phyloP scores from a whole-genome alignment of 345 rosid genomes.

The Eucalyptus globulus region DNA sequence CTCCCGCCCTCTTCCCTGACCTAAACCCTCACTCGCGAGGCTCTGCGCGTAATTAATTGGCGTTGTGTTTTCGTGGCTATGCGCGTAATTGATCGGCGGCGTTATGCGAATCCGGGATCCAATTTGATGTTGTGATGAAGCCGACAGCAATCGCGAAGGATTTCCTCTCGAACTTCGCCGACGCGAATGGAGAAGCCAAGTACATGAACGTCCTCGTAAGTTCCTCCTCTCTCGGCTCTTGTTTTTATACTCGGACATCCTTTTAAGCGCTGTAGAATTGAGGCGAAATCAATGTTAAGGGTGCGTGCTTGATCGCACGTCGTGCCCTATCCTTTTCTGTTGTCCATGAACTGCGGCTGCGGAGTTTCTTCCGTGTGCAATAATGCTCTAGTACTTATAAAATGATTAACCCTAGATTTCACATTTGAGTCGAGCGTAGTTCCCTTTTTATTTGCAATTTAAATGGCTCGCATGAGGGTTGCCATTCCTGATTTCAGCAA shows the following conservation, averaged over 20 bases:
- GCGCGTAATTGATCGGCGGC: too few species aligned
- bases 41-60: too few species aligned
- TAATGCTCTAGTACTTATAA: neutral
- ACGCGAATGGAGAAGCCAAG: conserved; percentile 60
- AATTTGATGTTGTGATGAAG: neutral
- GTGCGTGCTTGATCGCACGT: neutral
- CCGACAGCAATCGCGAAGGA: conserved; percentile 55
- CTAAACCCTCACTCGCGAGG: neutral
- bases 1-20: neutral
- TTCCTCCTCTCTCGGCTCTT: neutral
- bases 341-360: neutral
- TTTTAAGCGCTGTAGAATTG: neutral
- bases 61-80: neutral
- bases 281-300: neutral
- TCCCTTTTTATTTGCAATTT: neutral
- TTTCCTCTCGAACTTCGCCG: conserved; percentile 59
- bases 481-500: conserved; percentile 38
- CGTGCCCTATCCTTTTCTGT: neutral
- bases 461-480: neutral
- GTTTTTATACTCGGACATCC: neutral
- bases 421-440: neutral
- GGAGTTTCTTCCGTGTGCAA: neutral
- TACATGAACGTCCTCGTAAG: conserved; percentile 80
- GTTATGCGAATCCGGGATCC: neutral
- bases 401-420: neutral